Base-by-base conservation (phyloP, 192 early-diverging fungal species). In the Dissophora globulifera region DNA sequence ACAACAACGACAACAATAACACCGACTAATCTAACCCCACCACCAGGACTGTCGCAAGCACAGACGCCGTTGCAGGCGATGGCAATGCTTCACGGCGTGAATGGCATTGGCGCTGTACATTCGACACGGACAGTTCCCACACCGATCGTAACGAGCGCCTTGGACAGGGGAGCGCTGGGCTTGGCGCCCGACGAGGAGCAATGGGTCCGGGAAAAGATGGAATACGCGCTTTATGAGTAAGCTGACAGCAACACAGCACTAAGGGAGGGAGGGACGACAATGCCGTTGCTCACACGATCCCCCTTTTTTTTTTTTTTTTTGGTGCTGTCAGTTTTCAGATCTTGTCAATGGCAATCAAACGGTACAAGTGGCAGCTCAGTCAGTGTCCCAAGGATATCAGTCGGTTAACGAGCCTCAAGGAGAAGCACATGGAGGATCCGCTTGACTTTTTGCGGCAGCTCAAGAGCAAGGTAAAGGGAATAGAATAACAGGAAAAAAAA, bases 331-430 rank as follows among this genome's bases (percentile, higher is more conserved):
- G 70, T 22, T 66, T 75, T 41, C 47, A 65, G 23, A 59, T 62
- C 17, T 27, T 75, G 0, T 33, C 70, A 19, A 23, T 65, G n/a
- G 70, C 70, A 11, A 75, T 75, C 50, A 75, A 75, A n/a, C 55
- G 70, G 11, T 75, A 75, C 50, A 59, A 59, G 23, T 75, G 70
- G 70, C 84, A 85, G 43, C 53, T 85, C 4, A 62, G 67, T 23
- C 80, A 80, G 58, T 81, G 80, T 2, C 78, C 65, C 5, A 66
- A 83, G 42, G 82, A 83, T 54, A 29, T 85, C 11, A 42, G 72
- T 42, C 46, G 60, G 12, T 45, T 85, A n/a, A 61, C 71, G 35
- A 55, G 48, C 13, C 41, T 85, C 13, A 85, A 85, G 49, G 57
- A 81, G 41, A 72, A 71, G 32, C 80, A 82, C 20, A 46, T 83